A percentile compares a stretch with the other conserved stretches of the same genome.
Evolutionary conservation across 1,284 basidiomycete genomes (phyloP).

Genomic region (Cryptococcus sp.): DNA sequence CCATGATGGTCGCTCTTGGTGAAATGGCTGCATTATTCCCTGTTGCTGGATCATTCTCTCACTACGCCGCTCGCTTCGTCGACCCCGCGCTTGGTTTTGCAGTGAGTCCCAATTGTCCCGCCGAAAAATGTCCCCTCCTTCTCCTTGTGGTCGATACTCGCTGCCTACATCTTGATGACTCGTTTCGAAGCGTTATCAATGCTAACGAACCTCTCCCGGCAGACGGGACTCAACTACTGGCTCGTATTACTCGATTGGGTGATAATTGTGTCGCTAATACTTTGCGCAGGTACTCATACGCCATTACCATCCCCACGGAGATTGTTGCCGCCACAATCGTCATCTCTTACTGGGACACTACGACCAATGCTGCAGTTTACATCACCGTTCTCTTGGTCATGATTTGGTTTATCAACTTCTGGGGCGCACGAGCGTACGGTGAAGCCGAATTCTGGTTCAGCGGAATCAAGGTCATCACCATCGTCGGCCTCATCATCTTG

Average conservation of each 20-base stretch:
- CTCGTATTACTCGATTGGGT: too few species aligned
- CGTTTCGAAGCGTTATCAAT: too few species aligned
- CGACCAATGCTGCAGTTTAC: slow-evolving; percentile 51
- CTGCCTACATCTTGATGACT: too few species aligned
- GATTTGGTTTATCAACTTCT: slow-evolving; percentile 55
- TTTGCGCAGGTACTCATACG: slow-evolving; percentile 47
- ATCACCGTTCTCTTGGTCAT: slow-evolving; percentile 53
- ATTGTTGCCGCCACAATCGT: slow-evolving; percentile 45
- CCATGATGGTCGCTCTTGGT: slow-evolving; percentile 52
- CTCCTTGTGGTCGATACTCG: too few species aligned
- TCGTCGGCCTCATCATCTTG: slow-evolving; percentile 57
- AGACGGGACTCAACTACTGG: too few species aligned
- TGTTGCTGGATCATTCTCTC: slow-evolving; percentile 49
- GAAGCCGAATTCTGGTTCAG: slow-evolving; percentile 50
- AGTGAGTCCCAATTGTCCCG: slow-evolving; percentile 39
- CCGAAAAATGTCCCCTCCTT: too few species aligned
- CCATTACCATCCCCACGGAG: slow-evolving; percentile 40
- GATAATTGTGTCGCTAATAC: too few species aligned
- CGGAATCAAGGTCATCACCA: slow-evolving; percentile 39
- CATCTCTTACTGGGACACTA: slow-evolving; percentile 52
- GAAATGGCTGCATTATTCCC: slow-evolving; percentile 55
- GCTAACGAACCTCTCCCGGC: too few species aligned
- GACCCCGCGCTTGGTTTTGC: slow-evolving; percentile 58
- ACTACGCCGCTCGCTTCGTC: slow-evolving; percentile 56
- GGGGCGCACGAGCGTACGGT: slow-evolving; percentile 47